Evolutionary conservation across 805 yeast genomes (phyloP).

Genomic region (Clavispora fructus): DNA sequence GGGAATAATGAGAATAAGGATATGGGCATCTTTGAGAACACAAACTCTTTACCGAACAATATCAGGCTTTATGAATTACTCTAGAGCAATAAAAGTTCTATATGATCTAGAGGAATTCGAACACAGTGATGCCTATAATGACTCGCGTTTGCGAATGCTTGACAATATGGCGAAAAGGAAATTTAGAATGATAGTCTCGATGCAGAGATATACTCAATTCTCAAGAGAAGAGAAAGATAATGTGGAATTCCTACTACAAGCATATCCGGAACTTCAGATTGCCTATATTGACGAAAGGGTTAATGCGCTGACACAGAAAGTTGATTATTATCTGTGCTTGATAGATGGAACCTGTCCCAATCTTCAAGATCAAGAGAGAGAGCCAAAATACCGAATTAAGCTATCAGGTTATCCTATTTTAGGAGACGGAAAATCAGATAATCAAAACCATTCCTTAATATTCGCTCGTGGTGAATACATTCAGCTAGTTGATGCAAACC

Average conservation of each 20-base stretch:
- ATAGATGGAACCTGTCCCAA: slow-evolving; percentile 74
- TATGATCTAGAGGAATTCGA: slow-evolving; percentile 95
- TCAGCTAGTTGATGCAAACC: slow-evolving; percentile 82
- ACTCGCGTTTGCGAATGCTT: slow-evolving; percentile 6
- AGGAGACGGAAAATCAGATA: slow-evolving; percentile 88
- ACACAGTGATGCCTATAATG: slow-evolving; percentile 3
- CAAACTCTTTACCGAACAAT: slow-evolving; percentile 96
- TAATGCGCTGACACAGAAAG: slow-evolving; percentile 57
- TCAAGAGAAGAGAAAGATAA: slow-evolving; percentile 71
- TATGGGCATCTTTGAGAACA: slow-evolving; percentile 97
- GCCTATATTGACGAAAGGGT: slow-evolving; percentile 92
- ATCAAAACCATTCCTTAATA: slow-evolving; percentile 75
- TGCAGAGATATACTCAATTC: slow-evolving; percentile 77
- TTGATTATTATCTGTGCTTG: slow-evolving; percentile 68
- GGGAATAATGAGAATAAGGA: slow-evolving; percentile 90
- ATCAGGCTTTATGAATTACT: slow-evolving; percentile 97
- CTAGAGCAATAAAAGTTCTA: slow-evolving; percentile 89
- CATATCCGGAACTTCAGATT: slow-evolving; percentile 81
- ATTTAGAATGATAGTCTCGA: slow-evolving; percentile 74
- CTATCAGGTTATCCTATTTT: slow-evolving; percentile 80
- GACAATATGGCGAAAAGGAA: slow-evolving; percentile 73
- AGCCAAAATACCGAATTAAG: slow-evolving; percentile 68
- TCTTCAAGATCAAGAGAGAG: slow-evolving; percentile 52
- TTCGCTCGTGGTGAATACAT: slow-evolving; percentile 83
- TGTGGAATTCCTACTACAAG: slow-evolving; percentile 75